phyloP scores from a whole-genome alignment of 2,329 filamentous ascomycete genomes.

The Penicillium hordei region DNA sequence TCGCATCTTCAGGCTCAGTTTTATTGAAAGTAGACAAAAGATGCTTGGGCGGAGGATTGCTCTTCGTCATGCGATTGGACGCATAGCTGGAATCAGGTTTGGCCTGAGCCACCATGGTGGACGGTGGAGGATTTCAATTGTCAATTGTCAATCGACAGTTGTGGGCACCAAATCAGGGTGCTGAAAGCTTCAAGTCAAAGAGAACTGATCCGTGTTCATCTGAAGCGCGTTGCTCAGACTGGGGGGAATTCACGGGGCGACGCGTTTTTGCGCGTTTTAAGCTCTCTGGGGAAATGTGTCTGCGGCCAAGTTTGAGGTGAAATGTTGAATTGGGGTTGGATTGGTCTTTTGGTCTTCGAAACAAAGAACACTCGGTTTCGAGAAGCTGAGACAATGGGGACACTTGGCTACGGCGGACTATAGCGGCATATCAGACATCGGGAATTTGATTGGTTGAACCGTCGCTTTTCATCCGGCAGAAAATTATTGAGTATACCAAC shows the following conservation, averaged over 20 bases:
- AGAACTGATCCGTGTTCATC: neutral
- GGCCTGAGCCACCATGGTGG: conserved; percentile 21
- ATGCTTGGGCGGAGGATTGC: conserved; percentile 13
- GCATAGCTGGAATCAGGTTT: conserved; percentile 32
- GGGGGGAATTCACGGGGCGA: neutral
- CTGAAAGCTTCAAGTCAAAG: neutral
- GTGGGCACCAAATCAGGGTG: neutral
- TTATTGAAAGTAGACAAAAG: conserved; percentile 31
- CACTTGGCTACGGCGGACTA: neutral
- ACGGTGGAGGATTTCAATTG: neutral
- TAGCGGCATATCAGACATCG: neutral
- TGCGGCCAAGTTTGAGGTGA: neutral
- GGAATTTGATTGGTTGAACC: neutral
- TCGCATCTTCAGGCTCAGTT: conserved; percentile 2
- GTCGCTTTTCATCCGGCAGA: neutral
- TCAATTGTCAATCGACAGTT: neutral
- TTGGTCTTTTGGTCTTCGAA: neutral
- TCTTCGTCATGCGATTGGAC: conserved; percentile 24
- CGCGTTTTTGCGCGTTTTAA: neutral
- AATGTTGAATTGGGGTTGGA: neutral
- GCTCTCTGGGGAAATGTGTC: neutral
- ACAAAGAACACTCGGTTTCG: conserved; percentile 6
- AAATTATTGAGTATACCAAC: neutral
- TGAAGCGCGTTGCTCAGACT: conserved; percentile 1
- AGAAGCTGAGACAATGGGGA: conserved; percentile 4